A percentile compares a stretch with the other conserved stretches of the same genome.
Evolutionary conservation across 2,329 filamentous ascomycete genomes (phyloP).

Genomic region (Neofusicoccum kwambonambiense): DNA sequence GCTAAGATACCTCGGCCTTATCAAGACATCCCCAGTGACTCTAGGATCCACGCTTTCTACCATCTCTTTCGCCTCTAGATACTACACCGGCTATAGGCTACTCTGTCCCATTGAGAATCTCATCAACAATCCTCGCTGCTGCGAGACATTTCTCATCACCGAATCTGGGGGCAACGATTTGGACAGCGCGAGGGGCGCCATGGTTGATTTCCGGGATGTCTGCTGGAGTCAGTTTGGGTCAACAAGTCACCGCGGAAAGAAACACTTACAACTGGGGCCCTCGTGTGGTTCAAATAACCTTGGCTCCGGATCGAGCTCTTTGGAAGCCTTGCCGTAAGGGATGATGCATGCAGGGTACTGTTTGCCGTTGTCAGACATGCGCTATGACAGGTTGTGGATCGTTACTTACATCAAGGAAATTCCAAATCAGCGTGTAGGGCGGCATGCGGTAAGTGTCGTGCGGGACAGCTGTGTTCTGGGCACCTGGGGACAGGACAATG

Average conservation of each 20-base stretch:
- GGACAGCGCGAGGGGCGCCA: conserved; percentile 45
- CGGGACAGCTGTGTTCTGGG: conserved; percentile 52
- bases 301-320: conserved; percentile 37
- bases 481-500: conserved; percentile 49
- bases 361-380: background rate
- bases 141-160: conserved; percentile 48
- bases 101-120: conserved; percentile 14
- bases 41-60: too few species aligned
- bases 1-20: too few species aligned
- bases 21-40: too few species aligned
- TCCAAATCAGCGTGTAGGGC: conserved; percentile 52
- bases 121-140: conserved; percentile 36
- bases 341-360: conserved; percentile 53
- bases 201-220: background rate
- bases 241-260: background rate
- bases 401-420: conserved; percentile 44
- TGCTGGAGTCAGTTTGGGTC: background rate
- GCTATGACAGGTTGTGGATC: background rate
- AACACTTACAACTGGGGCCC: conserved; percentile 36
- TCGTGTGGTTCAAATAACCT: conserved; percentile 32
- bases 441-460: conserved; percentile 32
- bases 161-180: conserved; percentile 48
- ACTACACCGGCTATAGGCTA: background rate
- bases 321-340: conserved; percentile 45
- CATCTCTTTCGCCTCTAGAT: too few species aligned